A percentile compares a stretch with the other conserved stretches of the same genome.
Evolutionary conservation across 116 monocot species (phyloP).

Genomic region (Papilionanthe hybrid): DNA sequence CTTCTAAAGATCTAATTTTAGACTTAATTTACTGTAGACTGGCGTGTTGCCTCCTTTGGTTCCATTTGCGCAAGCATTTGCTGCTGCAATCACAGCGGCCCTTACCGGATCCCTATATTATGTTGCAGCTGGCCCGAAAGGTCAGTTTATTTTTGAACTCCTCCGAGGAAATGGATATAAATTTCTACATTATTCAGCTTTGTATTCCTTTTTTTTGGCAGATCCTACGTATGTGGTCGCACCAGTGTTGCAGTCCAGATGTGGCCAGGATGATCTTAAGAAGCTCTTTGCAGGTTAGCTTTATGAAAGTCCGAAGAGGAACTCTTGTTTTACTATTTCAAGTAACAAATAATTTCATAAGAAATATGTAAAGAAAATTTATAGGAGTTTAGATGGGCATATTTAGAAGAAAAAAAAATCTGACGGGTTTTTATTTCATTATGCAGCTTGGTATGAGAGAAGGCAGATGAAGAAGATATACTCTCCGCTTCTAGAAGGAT

Average conservation of each 20-base stretch:
- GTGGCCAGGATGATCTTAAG: conserved; percentile 68
- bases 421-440: background rate
- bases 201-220: conserved; percentile 22
- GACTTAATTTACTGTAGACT: conserved; percentile 35
- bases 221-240: conserved; percentile 94
- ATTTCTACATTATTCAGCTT: background rate
- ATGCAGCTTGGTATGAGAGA: conserved; percentile 91
- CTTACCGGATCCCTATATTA: conserved; percentile 95
- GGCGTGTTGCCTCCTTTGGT: conserved; percentile 82
- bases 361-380: too few species aligned
- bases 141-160: conserved; percentile 11
- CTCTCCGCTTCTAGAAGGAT: conserved; percentile 84
- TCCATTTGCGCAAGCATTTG: conserved; percentile 94
- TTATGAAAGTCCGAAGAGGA: background rate
- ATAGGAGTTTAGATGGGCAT: background rate
- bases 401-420: background rate
- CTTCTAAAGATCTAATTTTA: conserved; percentile 3
- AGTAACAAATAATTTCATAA: too few species aligned
- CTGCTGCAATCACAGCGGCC: conserved; percentile 85
- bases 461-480: conserved; percentile 97
- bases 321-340: too few species aligned
- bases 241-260: conserved; percentile 48
- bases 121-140: conserved; percentile 83
- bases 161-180: background rate
- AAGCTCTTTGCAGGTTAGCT: conserved; percentile 80